Conservation (phyloP, 768 basidiomycete genomes). For the Leccinum truebloodii region DNA sequence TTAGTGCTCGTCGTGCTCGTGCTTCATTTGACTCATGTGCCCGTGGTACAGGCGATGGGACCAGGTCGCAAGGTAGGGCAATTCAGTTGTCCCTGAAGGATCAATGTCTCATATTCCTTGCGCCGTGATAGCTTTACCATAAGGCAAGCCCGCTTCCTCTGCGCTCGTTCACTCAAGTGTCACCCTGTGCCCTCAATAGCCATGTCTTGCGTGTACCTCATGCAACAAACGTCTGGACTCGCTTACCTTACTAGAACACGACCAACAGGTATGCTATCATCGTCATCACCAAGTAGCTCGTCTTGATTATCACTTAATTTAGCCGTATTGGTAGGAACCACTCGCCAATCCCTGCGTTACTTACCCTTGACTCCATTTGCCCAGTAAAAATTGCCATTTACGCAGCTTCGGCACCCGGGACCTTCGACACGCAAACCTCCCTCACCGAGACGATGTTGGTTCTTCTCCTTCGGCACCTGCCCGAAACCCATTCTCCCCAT, state of each 20-base stretch:
- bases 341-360: not conserved
- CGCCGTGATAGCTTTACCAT: slow-evolving; percentile 63
- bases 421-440: slow-evolving; percentile 70
- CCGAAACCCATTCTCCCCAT: slow-evolving; percentile 22
- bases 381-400: slow-evolving; percentile 80
- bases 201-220: slow-evolving; percentile 73
- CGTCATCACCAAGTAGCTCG: not conserved
- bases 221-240: slow-evolving; percentile 84
- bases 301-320: slow-evolving; percentile 3
- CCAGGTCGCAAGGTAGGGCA: slow-evolving; percentile 80
- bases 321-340: slow-evolving; percentile 47
- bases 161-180: slow-evolving; percentile 6
- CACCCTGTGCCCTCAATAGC: slow-evolving; percentile 40
- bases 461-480: slow-evolving; percentile 36
- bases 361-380: slow-evolving; percentile 1
- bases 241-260: slow-evolving; percentile 74
- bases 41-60: slow-evolving; percentile 64
- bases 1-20: not conserved
- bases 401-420: slow-evolving; percentile 79
- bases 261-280: slow-evolving; percentile 60
- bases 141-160: slow-evolving; percentile 45
- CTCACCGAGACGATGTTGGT: slow-evolving; percentile 43
- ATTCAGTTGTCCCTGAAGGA: slow-evolving; percentile 4
- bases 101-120: slow-evolving; percentile 1
- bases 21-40: slow-evolving; percentile 4